Percentiles rank a stretch among this genome's conserved stretches.
Evolutionary conservation across 78 protist genomes (phyloP).

Genomic region (Dictyostelium purpureum): DNA sequence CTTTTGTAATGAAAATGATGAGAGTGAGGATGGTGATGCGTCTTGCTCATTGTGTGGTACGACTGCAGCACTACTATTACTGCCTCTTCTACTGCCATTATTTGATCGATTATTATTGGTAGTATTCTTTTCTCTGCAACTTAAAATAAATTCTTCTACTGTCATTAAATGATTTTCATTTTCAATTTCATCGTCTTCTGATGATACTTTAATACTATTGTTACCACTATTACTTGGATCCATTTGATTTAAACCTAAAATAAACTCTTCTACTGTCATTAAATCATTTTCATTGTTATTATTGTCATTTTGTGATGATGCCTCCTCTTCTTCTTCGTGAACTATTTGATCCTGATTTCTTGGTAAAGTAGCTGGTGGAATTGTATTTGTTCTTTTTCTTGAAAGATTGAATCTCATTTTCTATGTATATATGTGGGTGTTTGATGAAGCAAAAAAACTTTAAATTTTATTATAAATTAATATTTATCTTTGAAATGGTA

Average conservation of each 20-base stretch:
- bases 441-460: no score
- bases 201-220: not conserved
- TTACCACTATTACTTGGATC: not conserved
- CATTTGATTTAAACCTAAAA: not conserved
- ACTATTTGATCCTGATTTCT: not conserved
- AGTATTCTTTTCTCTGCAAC: constrained; percentile 39
- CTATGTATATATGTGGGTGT: no score
- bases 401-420: constrained; percentile 14
- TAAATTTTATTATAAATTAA: no score
- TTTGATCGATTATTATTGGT: not conserved
- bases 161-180: constrained; percentile 66
- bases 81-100: not conserved
- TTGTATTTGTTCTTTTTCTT: constrained; percentile 10
- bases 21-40: not conserved
- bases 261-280: constrained; percentile 63
- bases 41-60: not conserved
- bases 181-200: constrained; percentile 16
- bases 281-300: constrained; percentile 37
- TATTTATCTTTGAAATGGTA: not conserved
- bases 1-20: not conserved
- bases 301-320: not conserved
- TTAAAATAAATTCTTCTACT: constrained; percentile 53
- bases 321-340: constrained; percentile 19
- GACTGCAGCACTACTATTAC: not conserved
- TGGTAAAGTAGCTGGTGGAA: not conserved